Percentiles rank a stretch among this genome's conserved stretches.
Evolutionary conservation across 1,284 basidiomycete species (phyloP).

Genomic region (Polyporus tsugae): DNA sequence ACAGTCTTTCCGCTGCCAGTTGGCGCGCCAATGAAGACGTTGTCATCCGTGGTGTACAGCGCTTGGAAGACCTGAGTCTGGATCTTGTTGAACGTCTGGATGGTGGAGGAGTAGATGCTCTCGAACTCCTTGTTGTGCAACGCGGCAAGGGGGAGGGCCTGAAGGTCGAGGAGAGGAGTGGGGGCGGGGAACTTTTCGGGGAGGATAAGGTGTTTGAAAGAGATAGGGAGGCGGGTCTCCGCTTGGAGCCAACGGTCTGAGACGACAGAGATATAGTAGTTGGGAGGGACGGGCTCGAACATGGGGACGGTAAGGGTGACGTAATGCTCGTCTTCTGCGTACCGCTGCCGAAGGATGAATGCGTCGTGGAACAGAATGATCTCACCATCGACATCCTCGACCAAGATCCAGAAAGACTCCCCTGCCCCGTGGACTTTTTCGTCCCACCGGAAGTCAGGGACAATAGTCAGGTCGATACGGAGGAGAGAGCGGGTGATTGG

Average conservation of each 20-base stretch:
- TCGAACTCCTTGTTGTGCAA: conserved; percentile 94
- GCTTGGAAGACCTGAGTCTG: conserved; percentile 99
- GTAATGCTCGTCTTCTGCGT: conserved; percentile 93
- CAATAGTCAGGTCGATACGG: conserved; percentile 90
- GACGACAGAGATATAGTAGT: conserved; percentile 96
- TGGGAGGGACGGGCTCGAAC: conserved; percentile 96
- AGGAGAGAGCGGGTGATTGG: conserved; percentile 92
- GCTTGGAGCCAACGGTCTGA: conserved; percentile 97
- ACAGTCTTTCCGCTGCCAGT: conserved; percentile 98
- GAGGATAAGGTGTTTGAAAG: conserved; percentile 97
- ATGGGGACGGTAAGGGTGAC: conserved; percentile 95
- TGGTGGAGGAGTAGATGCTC: conserved; percentile 79
- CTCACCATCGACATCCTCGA: conserved; percentile 98
- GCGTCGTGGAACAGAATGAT: conserved; percentile 94
- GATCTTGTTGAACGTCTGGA: conserved; percentile 96
- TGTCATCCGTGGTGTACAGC: conserved; percentile 95
- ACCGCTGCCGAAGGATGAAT: conserved; percentile 91
- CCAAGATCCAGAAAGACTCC: conserved; percentile 92
- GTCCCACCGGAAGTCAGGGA: conserved; percentile 98
- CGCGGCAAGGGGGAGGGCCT: conserved; percentile 89
- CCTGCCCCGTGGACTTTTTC: conserved; percentile 91
- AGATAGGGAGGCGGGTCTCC: conserved; percentile 94
- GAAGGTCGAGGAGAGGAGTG: conserved; percentile 93
- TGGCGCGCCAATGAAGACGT: conserved; percentile 95
- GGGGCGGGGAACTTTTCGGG: conserved; percentile 97